phyloP scores from a whole-genome alignment of 2,329 filamentous ascomycete species.

The Claviceps africana region DNA sequence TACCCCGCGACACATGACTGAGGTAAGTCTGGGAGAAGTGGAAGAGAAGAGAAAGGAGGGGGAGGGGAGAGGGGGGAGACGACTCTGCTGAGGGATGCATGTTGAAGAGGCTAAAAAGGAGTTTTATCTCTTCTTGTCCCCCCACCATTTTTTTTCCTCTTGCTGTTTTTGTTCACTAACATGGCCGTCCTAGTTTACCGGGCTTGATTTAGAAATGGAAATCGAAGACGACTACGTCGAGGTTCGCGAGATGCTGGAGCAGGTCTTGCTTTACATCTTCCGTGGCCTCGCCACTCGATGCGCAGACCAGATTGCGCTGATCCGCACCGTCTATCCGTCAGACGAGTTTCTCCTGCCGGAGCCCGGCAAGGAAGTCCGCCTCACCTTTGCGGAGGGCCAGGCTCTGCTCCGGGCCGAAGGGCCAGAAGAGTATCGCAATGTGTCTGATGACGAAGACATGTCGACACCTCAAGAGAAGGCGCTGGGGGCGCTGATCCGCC shows the following conservation, averaged over 20 bases:
- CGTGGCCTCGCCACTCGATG: conserved; percentile 41
- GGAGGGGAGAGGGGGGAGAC: no score
- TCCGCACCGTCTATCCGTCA: conserved; percentile 62
- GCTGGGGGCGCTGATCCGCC: conserved; percentile 71
- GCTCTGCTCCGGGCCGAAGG: conserved; percentile 64
- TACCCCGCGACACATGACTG: conserved; percentile 73
- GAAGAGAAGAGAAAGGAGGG: no score
- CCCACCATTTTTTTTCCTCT: no score
- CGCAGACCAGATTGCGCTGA: conserved; percentile 55
- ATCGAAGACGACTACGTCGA: conserved; percentile 68
- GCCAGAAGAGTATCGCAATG: conserved; percentile 49
- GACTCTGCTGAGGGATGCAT: no score
- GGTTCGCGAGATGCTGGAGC: conserved; percentile 57
- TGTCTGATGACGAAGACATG: conserved; percentile 67
- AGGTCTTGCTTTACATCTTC: conserved; percentile 67
- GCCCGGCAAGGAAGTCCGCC: conserved; percentile 57
- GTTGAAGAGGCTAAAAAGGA: no score
- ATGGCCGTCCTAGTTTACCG: conserved; percentile 49
- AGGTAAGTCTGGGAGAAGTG: conserved; percentile 27
- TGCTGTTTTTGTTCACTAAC: neutral
- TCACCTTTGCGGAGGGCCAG: conserved; percentile 68
- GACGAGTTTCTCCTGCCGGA: conserved; percentile 65
- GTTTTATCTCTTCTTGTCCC: neutral
- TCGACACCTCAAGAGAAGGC: conserved; percentile 72
- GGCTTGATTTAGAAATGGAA: conserved; percentile 83